Percentiles rank a stretch among this genome's conserved stretches.
phyloP scores from a whole-genome alignment of 768 basidiomycete species.

The Hypsizygus marmoreus region DNA sequence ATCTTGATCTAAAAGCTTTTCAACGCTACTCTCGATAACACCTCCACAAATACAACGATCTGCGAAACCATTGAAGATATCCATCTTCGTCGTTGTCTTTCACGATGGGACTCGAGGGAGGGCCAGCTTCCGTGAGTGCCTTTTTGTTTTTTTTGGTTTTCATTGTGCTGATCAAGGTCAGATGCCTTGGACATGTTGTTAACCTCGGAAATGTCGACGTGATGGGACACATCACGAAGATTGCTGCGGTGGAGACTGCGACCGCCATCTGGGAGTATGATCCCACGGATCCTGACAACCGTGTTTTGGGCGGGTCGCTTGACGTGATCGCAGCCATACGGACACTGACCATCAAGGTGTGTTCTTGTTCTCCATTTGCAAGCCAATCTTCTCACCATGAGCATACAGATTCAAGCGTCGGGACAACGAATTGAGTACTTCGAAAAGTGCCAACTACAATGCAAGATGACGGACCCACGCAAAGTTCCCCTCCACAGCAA shows the following conservation, averaged over 20 bases:
- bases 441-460: slow-evolving; percentile 19
- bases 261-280: slow-evolving; percentile 36
- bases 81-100: slow-evolving; percentile 4
- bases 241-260: slow-evolving; percentile 23
- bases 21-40: slow-evolving; percentile 22
- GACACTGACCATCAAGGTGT: slow-evolving; percentile 30
- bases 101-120: slow-evolving; percentile 15
- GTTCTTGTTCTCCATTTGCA: slow-evolving; percentile 1
- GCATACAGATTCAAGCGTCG: slow-evolving; percentile 24
- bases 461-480: slow-evolving; percentile 14
- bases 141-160: too few species aligned
- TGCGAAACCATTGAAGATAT: slow-evolving; percentile 17
- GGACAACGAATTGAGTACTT: slow-evolving; percentile 25
- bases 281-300: slow-evolving; percentile 21
- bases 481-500: slow-evolving; percentile 28
- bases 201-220: slow-evolving; percentile 26
- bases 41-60: slow-evolving; percentile 20
- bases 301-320: slow-evolving; percentile 22
- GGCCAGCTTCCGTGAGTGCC: too few species aligned
- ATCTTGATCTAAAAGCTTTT: slow-evolving; percentile 17
- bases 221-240: slow-evolving; percentile 29
- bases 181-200: slow-evolving; percentile 30
- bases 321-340: slow-evolving; percentile 31
- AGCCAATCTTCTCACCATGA: neutral
- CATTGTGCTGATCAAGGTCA: too few species aligned